Evolutionary conservation across 1,284 basidiomycete species (phyloP), one percentile per base, ranked within the genome.

Genomic region (Ustilago esculenta): DNA sequence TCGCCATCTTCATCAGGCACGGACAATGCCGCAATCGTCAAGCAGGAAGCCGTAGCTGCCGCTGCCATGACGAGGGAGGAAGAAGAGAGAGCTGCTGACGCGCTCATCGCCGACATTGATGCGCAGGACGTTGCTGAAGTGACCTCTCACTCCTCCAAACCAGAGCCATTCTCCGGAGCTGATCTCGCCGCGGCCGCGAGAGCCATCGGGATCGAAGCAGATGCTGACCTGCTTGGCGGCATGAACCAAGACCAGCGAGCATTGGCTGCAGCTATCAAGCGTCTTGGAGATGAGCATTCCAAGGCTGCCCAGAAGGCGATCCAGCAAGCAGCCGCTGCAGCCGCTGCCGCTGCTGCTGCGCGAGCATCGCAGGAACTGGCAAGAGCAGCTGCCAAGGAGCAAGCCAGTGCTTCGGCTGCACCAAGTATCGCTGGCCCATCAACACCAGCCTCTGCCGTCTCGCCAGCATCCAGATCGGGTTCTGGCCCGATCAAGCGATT

Each of bases 401-500:
- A 59, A 43, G 33, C 27, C 11, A 34, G 27, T 20, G 32, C 33
- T n/a, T 11, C 24, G 21, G 14, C 21, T 11, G 25, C 48, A n/a
- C 25, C 27, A 12, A 23, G 14, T 5, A 20, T 17, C 4, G 47
- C 48, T 14, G 53, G 47, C 3, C 45, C 47, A 11, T 64, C 44
- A 2, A 44, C 39, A 12, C 46, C 51, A 14, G 33, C 29, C 1
- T 37, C 39, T 6, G 48, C 50, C n/a, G 33, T 42, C 35, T 58
- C 43, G 17, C 35, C 50, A 10, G 30, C 47, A 43, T 39, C 42
- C 8, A 51, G 17, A 11, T 24, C 34, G 12, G 40, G 46, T 14
- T 47, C 53, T 11, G 47, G 44, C 9, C 60, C 68, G 2, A 56
- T 61, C 20, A 81, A 81, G 49, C 67, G 75, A 1, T 79, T 78